phyloP scores from a whole-genome alignment of 495 filamentous ascomycete genomes.

The Pyrenula aspistea region DNA sequence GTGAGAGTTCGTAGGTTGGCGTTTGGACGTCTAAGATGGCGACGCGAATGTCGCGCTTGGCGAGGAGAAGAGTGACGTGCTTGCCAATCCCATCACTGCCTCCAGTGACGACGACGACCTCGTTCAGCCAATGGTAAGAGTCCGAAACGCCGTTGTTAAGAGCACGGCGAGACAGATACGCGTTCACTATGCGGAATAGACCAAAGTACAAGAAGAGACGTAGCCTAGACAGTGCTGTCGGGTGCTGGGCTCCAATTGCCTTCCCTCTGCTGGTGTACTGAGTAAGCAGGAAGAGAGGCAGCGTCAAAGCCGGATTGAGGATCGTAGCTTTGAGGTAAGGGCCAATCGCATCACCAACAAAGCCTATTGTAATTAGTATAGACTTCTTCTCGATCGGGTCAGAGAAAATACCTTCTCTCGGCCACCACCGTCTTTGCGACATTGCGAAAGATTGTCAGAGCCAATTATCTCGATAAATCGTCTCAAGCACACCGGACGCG shows the following conservation, averaged over 20 bases:
- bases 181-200: conserved; percentile 31
- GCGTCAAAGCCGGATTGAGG: conserved; percentile 46
- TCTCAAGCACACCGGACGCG: too few relatives aligned
- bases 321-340: conserved; percentile 40
- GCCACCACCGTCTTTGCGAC: conserved; percentile 2
- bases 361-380: conserved; percentile 26
- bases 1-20: conserved; percentile 38
- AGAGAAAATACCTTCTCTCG: conserved; percentile 7
- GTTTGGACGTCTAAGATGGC: conserved; percentile 59
- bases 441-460: too few relatives aligned
- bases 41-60: conserved; percentile 44
- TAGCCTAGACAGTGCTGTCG: conserved; percentile 26
- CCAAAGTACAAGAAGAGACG: conserved; percentile 35
- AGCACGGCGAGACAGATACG: conserved; percentile 36
- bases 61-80: conserved; percentile 46
- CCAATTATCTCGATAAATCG: too few relatives aligned
- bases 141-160: conserved; percentile 51
- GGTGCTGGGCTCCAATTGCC: conserved; percentile 34
- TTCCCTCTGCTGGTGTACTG: conserved; percentile 47
- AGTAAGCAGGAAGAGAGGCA: conserved; percentile 45
- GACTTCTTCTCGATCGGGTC: not conserved
- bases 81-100: conserved; percentile 59
- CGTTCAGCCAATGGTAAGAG: conserved; percentile 53
- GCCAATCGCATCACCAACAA: conserved; percentile 47
- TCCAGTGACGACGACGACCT: conserved; percentile 62